Conservation (phyloP, 2,329 filamentous ascomycete genomes). For the Ophiostoma tasmaniense region DNA sequence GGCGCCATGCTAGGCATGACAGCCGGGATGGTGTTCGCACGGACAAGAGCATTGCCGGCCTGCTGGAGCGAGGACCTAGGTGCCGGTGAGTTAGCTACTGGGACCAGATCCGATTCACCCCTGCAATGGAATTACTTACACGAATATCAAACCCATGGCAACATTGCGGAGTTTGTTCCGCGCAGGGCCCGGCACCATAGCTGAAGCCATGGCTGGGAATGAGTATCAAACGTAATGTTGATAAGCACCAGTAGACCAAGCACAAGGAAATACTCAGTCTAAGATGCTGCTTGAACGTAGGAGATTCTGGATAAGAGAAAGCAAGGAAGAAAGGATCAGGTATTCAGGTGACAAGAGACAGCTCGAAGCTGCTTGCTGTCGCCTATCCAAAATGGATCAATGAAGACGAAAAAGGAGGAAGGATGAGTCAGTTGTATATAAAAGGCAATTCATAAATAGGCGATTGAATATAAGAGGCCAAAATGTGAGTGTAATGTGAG, state of each 20-base stretch:
- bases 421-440: too few relatives aligned
- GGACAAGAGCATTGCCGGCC: neutral
- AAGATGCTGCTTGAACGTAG: neutral
- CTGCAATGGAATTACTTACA: neutral
- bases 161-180: neutral
- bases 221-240: neutral
- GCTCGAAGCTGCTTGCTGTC: too few relatives aligned
- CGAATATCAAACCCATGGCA: neutral
- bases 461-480: too few relatives aligned
- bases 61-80: neutral
- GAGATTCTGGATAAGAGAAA: neutral
- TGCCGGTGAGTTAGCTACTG: neutral
- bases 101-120: neutral
- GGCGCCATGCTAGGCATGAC: too few relatives aligned
- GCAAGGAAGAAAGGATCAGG: neutral
- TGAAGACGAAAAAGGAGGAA: too few relatives aligned
- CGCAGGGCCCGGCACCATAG: neutral
- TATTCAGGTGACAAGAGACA: too few relatives aligned
- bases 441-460: too few relatives aligned
- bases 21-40: neutral
- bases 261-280: too few relatives aligned
- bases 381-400: too few relatives aligned
- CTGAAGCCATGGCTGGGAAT: neutral
- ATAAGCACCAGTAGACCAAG: neutral
- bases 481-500: too few relatives aligned